phyloP scores from a whole-genome alignment of 192 early-diverging fungal species.

The Backusella liffmaniae region DNA sequence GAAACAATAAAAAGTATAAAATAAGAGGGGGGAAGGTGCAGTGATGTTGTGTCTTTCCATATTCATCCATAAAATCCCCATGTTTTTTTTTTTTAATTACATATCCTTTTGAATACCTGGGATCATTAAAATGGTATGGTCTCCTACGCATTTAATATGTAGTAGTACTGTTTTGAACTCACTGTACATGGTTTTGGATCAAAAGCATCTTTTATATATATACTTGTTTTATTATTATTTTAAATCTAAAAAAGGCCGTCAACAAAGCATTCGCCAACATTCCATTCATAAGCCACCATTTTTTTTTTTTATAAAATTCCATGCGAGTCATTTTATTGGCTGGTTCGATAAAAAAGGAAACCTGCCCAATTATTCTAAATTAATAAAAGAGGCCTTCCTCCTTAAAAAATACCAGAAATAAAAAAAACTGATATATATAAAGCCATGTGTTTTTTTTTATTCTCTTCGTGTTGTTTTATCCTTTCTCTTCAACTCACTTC shows the following conservation, averaged over 20 bases:
- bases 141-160: too few species aligned
- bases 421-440: background rate
- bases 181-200: too few species aligned
- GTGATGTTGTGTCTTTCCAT: background rate
- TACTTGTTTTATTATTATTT: too few species aligned
- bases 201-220: too few species aligned
- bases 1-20: background rate
- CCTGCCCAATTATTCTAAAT: too few species aligned
- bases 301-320: background rate
- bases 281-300: too few species aligned
- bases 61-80: background rate
- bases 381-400: too few species aligned
- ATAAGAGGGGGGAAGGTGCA: background rate
- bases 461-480: background rate
- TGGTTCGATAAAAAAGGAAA: background rate
- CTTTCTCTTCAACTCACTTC: background rate
- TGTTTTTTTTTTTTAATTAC: background rate
- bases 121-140: too few species aligned
- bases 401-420: background rate
- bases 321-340: background rate
- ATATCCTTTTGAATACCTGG: too few species aligned
- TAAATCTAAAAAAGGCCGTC: too few species aligned
- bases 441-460: background rate
- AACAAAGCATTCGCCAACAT: too few species aligned
- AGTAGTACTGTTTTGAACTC: too few species aligned